Base-by-base conservation (phyloP, 208 protist species). In the Trypanosoma rangeli region DNA sequence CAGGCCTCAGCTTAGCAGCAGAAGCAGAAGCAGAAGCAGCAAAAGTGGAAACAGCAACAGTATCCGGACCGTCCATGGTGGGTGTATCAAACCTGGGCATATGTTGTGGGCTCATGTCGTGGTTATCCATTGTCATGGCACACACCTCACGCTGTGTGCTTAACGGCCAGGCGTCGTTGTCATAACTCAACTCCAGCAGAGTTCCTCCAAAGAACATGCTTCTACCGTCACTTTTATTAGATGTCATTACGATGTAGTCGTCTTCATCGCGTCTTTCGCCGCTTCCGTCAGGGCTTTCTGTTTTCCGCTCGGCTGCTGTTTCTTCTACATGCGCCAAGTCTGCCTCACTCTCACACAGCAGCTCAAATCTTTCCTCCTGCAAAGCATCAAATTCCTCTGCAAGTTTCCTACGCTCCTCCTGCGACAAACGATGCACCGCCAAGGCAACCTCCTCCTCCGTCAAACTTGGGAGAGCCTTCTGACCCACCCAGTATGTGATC, bases 401-500 rank as follows among this genome's bases (percentile, higher is more conserved):
- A 22, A 78, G 66, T 46, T 31, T 0, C n/a, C 28, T 8, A 44
- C 54, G 37, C 24, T 74, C 71, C 20, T 64, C 50, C 7, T 26
- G 3, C 52, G 71, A 59, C n/a, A 82, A 33, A 2, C 35, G n/a
- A 33, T 35, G 31, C 22, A 82, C 15, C 16, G 65, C 64, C 7
- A 5, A 29, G 15, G 78, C 58, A 5, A 82, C 56, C 31, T 78
- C 66, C 13, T 54, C 42, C 35, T 73, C 76, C 24, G 59, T 74
- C 37, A 78, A 49, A 12, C 26, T n/a, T 54, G 75, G 75, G 18
- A 69, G 50, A 29, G 55, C 60, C n/a, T 49, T 48, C 20, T 63
- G 26, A 35, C 62, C 52, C 13, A 63, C 12, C 54, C 59, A 65
- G 48, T 61, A 80, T 37, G 42, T 7, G 7, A 1, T 12, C 39